Base-by-base conservation (phyloP, 2,329 filamentous ascomycete genomes). In the Penicillium expansum region DNA sequence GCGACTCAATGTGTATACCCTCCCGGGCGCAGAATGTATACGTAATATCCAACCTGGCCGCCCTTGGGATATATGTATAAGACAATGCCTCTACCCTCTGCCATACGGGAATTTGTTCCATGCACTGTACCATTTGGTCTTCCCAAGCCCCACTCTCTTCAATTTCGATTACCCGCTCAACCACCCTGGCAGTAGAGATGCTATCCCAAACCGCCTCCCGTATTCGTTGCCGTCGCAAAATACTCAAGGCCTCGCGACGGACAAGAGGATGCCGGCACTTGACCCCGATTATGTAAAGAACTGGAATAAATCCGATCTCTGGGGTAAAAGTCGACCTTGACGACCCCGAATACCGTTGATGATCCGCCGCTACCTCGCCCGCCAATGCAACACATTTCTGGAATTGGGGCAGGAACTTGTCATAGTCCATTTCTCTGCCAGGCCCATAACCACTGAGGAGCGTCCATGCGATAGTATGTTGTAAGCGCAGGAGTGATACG, bases 121-220 rank as follows among this genome's bases (percentile, higher is more conserved):
- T 72, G 32, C 58, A 60, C 48, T 48, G 61, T 60, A 20, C 45
- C 38, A 48, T 59, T 13, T 37, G 48, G 16, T n/a, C 58, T 48
- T 51, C 53, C 30, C 48, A 56, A 57, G 14, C n/a, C 45, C 22
- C 60, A 37, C 59, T 57, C 63, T 75, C 72, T 63, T 76, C 72
- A 62, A 76, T 69, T 52, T 72, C 69, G 8, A 74, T 70, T n/a
- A 74, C 59, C 39, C 69, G 60, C 62, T 73, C 70, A 30, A 74
- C 52, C 5, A 73, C 59, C 49, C 52, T 66, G 14, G 70, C 69
- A 41, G 69, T 53, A 52, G 43, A 60, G 29, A 65, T 57, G 49
- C 71, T 75, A 62, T 74, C 68, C 72, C 72, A 75, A 58, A 67
- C 63, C 9, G 67, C 72, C 57, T 75, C 73, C 50, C 64, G 66